Conservation (phyloP, 148 eudicot species). For the Dysphania ambrosioides region DNA sequence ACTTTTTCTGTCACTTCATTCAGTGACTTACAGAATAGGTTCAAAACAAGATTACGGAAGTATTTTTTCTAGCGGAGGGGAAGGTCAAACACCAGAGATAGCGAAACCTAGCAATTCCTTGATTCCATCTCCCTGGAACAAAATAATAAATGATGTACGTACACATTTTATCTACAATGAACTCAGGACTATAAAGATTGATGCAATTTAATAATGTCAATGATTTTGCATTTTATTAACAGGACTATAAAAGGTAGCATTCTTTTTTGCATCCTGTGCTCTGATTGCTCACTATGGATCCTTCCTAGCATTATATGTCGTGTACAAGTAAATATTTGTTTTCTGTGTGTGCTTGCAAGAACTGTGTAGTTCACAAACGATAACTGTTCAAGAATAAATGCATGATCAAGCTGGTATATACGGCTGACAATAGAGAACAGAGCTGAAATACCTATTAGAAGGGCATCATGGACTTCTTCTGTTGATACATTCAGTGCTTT, state of each 20-base stretch:
- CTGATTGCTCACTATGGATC: neutral
- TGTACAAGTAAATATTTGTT: no score
- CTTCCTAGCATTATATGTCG: no score
- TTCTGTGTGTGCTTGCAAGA: neutral
- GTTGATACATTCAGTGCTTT: slow-evolving; percentile 60
- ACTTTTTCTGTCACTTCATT: no score
- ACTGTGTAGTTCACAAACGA: neutral
- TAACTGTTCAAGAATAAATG: neutral
- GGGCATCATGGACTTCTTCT: slow-evolving; percentile 48
- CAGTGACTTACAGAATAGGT: neutral
- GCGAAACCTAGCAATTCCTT: no score
- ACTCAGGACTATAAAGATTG: no score
- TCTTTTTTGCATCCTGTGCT: neutral
- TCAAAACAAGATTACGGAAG: neutral
- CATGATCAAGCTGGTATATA: neutral
- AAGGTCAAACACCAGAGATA: neutral
- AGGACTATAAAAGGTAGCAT: neutral
- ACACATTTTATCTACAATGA: no score
- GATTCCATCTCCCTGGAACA: no score
- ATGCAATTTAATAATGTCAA: no score
- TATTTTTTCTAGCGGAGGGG: neutral
- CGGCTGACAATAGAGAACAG: neutral
- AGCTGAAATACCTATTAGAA: slow-evolving; percentile 41
- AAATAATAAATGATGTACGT: no score
- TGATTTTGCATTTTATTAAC: no score